Evolutionary conservation across 1,284 basidiomycete genomes (phyloP), one percentile per base, ranked within the genome.

Genomic region (Pholiota adiposa): DNA sequence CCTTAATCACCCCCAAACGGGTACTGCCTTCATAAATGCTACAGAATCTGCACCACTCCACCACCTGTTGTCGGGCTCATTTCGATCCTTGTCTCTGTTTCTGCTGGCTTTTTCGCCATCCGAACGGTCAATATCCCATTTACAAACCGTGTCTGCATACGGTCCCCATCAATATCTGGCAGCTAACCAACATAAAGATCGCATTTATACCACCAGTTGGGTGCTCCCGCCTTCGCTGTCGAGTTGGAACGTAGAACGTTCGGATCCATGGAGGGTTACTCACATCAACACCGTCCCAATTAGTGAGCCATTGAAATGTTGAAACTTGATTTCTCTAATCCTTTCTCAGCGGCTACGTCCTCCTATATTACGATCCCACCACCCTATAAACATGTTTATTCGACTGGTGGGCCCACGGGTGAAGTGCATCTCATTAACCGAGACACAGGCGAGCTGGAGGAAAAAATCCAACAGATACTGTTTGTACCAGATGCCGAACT

Each of bases 111-210:
- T 83, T 65, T 77, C 75, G 3, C 77, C 80, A 0, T 60, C 72
- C 0, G 69, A 75, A 25, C 69, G 73, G 4, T 73, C 76, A 0
- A 68, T 83, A n/a, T 67, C 72, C 6, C 72, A 78, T 29, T 67
- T 81, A 0, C 74, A 78, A 58, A 76, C 73, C 1, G 65, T 80
- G 11, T 72, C 75, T 54, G 79, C 73, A 0, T 77, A 75, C 64
- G 81, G 81, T 7, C 81, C 81, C 0, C 80, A 83, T 60, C 81
- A 83, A 51, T 83, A 82, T 65, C 69, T 83, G n/a, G 44, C 44
- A 27, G 12, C 56, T 11, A 63, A 65, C 49, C 53, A 60, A 7
- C 54, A 46, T 1, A 70, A 72, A 4, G 74, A 75, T 59, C 62
- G 67, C 4, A 72, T 77, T 0, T 83, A 80, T 64, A 74, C 80